Evolutionary conservation across 129 eudicot genomes (phyloP), one percentile per base, ranked within the genome.

Genomic region (Artemisia annua): DNA sequence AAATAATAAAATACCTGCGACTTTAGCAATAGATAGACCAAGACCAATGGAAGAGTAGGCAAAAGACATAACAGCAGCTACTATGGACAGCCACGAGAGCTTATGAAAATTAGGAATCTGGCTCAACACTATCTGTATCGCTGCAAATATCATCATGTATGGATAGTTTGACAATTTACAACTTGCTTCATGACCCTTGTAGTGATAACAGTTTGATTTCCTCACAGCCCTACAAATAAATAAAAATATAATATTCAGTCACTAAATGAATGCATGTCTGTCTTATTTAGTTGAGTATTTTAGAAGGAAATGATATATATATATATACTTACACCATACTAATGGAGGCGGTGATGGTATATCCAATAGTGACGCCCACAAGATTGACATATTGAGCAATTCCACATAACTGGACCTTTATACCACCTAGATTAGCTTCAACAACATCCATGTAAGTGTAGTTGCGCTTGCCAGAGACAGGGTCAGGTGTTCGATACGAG

Each of bases 361-460:
- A 90, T 66, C 97, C 97, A 70, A 90, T 83, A 19, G 94, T 83
- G 2, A 87, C 81, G 1, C 97, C 97, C 0, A 87, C 62, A 4
- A 87, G 86, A 66, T 85, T 90, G 5, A 35, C 83, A 58, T 85
- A 90, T 78, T 90, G 97, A 44, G 95, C 97, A n/a, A 90, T 18
- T 24, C 97, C 94, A 82, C 97, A 90, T n/a, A 90, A 73, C 73
- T 79, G 82, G 14, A 90, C 95, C 76, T 87, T 90, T 12, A 10
- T 39, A 3, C 97, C 97, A 92, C 98, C 98, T 63, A 93, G 83
- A 74, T 77, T 75, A 17, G 98, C 53, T 43, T 83, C 73, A 74
- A 93, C 98, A 17, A 79, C 98, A 49, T 93, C 95, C 95, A 84
- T 87, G 72, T 93, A 93, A 20, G 97, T 89, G 81, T 90, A 90